Evolutionary conservation across 176 grass and related monocot genomes (phyloP), one percentile per base, ranked within the genome.

Genomic region (Oryza meyeriana): DNA sequence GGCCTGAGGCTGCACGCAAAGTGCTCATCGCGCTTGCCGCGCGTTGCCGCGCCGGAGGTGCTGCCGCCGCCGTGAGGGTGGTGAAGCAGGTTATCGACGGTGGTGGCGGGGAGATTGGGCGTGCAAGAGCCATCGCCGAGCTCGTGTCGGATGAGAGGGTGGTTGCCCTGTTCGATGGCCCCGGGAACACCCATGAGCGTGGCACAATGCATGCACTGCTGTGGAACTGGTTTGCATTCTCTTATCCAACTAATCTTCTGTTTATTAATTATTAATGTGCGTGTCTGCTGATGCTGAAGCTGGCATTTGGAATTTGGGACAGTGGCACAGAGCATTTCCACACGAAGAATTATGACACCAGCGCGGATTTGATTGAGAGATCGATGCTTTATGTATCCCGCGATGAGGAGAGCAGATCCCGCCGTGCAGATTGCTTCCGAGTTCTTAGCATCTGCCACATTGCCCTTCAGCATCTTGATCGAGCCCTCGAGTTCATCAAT

Each of bases 361-460:
- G 85, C 48, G 87, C 85, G 0, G 93, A 98, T 57, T 86, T 98
- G 72, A 90, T 95, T 63, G 96, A 98, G 88, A 98, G 89, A 48
- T 95, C 96, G 6, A 91, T 98, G 90, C 88, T 98, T 77, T 98
- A 98, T 74, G 44, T 98, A 32, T 85, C 88, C 45, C 88, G 82
- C 5, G 87, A 93, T 8, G 96, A 98, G 75, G 93, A 89, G 72
- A 91, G 85, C 80, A 90, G 89, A 86, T 83, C 79, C 64, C 84
- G 90, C 35, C 86, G 92, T 16, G 88, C 96, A 63, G 85, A 82
- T 38, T 98, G 93, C 87, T 91, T 98, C 80, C 84, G 92, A 86
- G 90, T 95, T 44, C 92, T 98, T 76, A 44, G 59, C 65, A 83
- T 95, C 55, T 98, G 93, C 82, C 85, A 98, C 81, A 78, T 98